Percentiles rank a stretch among this genome's conserved stretches.
Evolutionary conservation across 768 basidiomycete species (phyloP).

Genomic region (Pleurotus tuoliensis): DNA sequence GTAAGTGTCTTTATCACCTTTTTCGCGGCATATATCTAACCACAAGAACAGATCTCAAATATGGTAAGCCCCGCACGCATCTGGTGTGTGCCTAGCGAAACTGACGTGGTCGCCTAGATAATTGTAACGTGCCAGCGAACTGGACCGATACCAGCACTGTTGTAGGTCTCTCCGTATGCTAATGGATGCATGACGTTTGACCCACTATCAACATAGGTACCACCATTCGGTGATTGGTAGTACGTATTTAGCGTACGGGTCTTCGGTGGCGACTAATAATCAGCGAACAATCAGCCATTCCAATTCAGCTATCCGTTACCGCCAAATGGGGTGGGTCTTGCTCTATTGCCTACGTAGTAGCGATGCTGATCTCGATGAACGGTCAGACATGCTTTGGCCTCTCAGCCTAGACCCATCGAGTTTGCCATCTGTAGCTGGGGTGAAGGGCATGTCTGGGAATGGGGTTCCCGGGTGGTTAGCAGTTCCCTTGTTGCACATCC

Average conservation of each 20-base stretch:
- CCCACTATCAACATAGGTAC: constrained; percentile 9
- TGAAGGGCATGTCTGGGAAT: constrained; percentile 49
- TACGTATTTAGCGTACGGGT: constrained; percentile 21
- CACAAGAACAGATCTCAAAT: constrained; percentile 37
- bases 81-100: no score
- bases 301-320: constrained; percentile 54
- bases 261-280: no score
- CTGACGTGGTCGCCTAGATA: constrained; percentile 28
- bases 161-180: constrained; percentile 20
- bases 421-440: constrained; percentile 55
- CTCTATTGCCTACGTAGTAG: constrained; percentile 17
- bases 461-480: constrained; percentile 51
- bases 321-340: constrained; percentile 45
- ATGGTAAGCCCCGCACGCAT: constrained; percentile 30
- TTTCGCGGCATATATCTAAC: not conserved
- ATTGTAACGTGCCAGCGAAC: constrained; percentile 49
- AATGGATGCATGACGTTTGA: not conserved
- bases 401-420: constrained; percentile 41
- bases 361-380: no score
- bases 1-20: not conserved
- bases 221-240: constrained; percentile 44
- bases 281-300: constrained; percentile 35
- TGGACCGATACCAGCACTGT: constrained; percentile 35
- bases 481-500: not conserved
- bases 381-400: constrained; percentile 35